Conservation (phyloP, 2,329 filamentous ascomycete genomes). For the Pseudogymnoascus sp. region DNA sequence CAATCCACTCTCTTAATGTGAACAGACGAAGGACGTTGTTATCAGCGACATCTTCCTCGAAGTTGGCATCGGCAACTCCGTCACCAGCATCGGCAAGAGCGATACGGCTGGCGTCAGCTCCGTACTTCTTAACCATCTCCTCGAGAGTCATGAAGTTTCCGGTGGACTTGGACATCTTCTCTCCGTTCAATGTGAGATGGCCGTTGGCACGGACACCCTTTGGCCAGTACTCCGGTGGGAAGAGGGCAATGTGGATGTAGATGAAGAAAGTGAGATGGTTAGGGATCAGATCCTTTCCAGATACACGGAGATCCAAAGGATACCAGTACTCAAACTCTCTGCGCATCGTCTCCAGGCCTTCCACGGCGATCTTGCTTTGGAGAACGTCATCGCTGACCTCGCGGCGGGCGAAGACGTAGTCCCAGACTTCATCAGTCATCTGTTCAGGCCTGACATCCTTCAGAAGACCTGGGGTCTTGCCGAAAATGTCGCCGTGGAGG, state of each 20-base stretch:
- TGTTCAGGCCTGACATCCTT: constrained; percentile 69
- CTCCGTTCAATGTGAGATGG: constrained; percentile 87
- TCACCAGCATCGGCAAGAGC: constrained; percentile 93
- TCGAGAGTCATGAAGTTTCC: constrained; percentile 93
- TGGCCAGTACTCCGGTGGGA: constrained; percentile 84
- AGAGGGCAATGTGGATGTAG: constrained; percentile 87
- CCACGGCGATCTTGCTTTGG: constrained; percentile 62
- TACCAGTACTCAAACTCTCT: constrained; percentile 97
- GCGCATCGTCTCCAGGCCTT: constrained; percentile 70
- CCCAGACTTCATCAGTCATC: constrained; percentile 93
- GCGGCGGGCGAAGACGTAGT: constrained; percentile 80
- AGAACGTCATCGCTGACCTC: constrained; percentile 60
- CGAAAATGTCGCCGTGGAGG: constrained; percentile 81
- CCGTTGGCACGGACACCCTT: constrained; percentile 80
- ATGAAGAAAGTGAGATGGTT: constrained; percentile 96
- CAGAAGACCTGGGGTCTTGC: constrained; percentile 57
- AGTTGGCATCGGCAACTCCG: constrained; percentile 91
- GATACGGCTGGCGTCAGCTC: constrained; percentile 84
- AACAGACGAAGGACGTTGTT: constrained; percentile 81
- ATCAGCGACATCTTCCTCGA: constrained; percentile 91
- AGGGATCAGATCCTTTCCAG: constrained; percentile 86
- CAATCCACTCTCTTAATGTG: constrained; percentile 80
- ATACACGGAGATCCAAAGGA: constrained; percentile 78
- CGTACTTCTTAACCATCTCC: constrained; percentile 83
- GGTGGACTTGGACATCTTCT: constrained; percentile 98